Percentiles rank a stretch among this genome's conserved stretches.
phyloP scores from a whole-genome alignment of 75 land plant species.

The Picea glauca region DNA sequence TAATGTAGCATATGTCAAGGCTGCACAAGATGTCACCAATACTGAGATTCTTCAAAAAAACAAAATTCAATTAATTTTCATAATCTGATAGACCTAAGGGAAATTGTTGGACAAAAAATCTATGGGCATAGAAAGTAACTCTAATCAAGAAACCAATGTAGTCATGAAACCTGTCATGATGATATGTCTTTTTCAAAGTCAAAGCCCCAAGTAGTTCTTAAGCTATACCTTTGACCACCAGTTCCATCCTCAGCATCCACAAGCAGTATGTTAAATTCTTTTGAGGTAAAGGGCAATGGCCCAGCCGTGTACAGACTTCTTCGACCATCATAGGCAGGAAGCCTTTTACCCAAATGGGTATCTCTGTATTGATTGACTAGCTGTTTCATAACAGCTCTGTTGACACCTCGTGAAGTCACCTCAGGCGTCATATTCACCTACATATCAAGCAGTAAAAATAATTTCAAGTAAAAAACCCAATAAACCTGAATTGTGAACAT shows the following conservation, averaged over 20 bases:
- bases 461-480: no score
- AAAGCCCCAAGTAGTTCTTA: no score
- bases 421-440: slow-evolving; percentile 86
- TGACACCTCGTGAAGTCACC: slow-evolving; percentile 48
- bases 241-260: slow-evolving; percentile 33
- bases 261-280: slow-evolving; percentile 58
- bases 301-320: slow-evolving; percentile 82
- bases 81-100: slow-evolving; percentile 39
- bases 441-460: neutral
- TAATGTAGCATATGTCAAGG: no score
- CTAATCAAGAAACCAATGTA: no score
- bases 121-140: slow-evolving; percentile 19
- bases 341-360: slow-evolving; percentile 31
- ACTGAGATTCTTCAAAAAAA: neutral
- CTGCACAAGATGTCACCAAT: no score
- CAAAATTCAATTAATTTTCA: slow-evolving; percentile 31
- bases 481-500: no score
- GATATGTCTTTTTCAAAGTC: no score
- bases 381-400: slow-evolving; percentile 50
- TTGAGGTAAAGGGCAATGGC: slow-evolving; percentile 61
- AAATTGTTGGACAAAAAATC: slow-evolving; percentile 32
- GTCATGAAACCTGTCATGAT: neutral
- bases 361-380: slow-evolving; percentile 44
- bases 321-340: slow-evolving; percentile 80
- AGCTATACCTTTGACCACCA: slow-evolving; percentile 10